Evolutionary conservation across 257 asterid genomes (phyloP).

Genomic region (Agastache rugosa): DNA sequence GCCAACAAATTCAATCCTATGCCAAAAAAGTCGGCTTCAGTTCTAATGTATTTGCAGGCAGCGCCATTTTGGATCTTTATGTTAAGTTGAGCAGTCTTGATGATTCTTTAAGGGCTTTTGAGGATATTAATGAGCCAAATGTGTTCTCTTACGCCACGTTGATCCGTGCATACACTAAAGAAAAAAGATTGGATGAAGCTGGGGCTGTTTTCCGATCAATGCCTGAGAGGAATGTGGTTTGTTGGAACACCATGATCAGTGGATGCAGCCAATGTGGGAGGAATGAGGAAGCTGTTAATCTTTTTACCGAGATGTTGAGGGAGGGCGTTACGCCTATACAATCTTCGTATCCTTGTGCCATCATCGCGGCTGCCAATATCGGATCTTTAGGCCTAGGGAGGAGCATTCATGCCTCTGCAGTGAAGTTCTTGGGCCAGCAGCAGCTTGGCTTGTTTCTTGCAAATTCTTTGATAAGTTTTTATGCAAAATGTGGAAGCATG

Average conservation of each 20-base stretch:
- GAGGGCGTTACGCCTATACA: constrained; percentile 62
- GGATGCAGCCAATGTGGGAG: constrained; percentile 75
- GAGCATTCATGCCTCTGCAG: constrained; percentile 77
- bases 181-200: constrained; percentile 66
- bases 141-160: constrained; percentile 77
- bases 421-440: constrained; percentile 67
- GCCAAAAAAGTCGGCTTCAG: constrained; percentile 50
- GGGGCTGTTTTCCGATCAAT: constrained; percentile 47
- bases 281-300: constrained; percentile 74
- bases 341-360: constrained; percentile 61
- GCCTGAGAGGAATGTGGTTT: constrained; percentile 71
- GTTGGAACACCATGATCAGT: constrained; percentile 86
- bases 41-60: constrained; percentile 74
- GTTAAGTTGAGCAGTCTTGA: constrained; percentile 55
- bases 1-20: constrained; percentile 65
- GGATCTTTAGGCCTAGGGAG: constrained; percentile 81
- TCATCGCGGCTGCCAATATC: constrained; percentile 73
- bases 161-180: constrained; percentile 64
- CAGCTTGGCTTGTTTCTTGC: constrained; percentile 52
- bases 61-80: constrained; percentile 68
- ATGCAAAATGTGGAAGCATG: constrained; percentile 88
- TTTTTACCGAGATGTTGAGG: constrained; percentile 72
- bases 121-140: constrained; percentile 62
- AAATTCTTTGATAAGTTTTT: constrained; percentile 75
- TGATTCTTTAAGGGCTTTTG: constrained; percentile 56